Percentiles rank a stretch among this genome's conserved stretches.
Evolutionary conservation across 495 filamentous ascomycete genomes (phyloP).

Genomic region (Halenospora varia): DNA sequence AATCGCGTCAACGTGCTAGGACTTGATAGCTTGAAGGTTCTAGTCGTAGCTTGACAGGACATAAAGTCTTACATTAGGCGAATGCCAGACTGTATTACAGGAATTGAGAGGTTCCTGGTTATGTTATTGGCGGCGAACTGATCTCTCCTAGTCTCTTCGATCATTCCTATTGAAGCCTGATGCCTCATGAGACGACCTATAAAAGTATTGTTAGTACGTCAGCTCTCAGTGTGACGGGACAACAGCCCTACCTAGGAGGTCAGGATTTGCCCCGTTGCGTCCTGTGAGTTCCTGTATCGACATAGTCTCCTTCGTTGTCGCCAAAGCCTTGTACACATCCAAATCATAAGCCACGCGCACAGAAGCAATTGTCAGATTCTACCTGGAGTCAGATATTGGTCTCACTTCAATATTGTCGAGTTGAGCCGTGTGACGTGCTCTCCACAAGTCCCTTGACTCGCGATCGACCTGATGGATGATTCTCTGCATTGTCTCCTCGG

Average conservation of each 20-base stretch:
- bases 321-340: not conserved
- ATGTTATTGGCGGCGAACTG: not conserved
- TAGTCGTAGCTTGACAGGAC: not conserved
- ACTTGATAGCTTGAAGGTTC: not conserved
- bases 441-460: not conserved
- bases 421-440: not conserved
- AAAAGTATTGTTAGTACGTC: not conserved
- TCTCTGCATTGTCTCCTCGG: not conserved
- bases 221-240: not conserved
- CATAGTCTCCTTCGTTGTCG: not conserved
- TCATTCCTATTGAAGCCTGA: not conserved
- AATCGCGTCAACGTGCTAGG: not conserved
- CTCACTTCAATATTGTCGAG: not conserved
- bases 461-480: not conserved
- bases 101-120: not conserved
- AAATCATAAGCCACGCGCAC: not conserved
- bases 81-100: not conserved
- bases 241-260: not conserved
- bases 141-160: not conserved
- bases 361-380: not conserved
- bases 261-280: not conserved
- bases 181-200: not conserved
- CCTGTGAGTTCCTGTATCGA: not conserved
- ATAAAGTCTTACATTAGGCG: not conserved
- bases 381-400: not conserved